These are phyloP conservation scores for Cinchona pubescens DNA, from an alignment of 257 asterid genomes.

Conservation along the genomic window DNA sequence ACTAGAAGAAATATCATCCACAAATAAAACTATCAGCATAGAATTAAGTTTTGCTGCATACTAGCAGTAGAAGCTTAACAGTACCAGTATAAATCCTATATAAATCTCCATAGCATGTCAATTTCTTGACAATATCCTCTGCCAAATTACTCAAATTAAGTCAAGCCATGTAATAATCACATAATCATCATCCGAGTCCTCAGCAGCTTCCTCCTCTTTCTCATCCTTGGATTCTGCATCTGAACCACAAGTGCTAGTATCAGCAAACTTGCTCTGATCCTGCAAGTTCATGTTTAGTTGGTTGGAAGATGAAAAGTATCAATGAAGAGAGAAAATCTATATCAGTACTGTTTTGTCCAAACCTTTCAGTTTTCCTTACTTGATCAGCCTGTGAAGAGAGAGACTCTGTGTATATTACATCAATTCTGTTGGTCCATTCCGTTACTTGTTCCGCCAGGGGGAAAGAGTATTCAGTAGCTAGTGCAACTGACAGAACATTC, in stretches of 20 bases:
- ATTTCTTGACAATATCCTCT: not conserved
- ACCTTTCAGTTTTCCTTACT: no score
- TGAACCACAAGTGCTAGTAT: slow-evolving; percentile 13
- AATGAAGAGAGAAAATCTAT: not conserved
- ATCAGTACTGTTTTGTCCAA: no score
- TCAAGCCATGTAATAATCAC: slow-evolving; percentile 27
- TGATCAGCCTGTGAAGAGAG: no score
- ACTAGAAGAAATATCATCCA: not conserved
- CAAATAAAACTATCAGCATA: not conserved
- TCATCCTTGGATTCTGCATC: slow-evolving; percentile 23
- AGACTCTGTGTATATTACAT: no score
- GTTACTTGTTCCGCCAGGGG: slow-evolving; percentile 32
- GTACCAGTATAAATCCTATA: not conserved
- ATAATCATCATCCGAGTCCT: slow-evolving; percentile 30
- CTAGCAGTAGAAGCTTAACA: not conserved
- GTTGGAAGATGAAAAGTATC: not conserved
- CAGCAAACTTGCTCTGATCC: slow-evolving; percentile 34
- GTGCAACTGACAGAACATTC: slow-evolving; percentile 31
- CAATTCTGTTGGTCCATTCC: slow-evolving; percentile 17
- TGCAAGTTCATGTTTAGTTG: slow-evolving; percentile 10
- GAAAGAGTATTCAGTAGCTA: slow-evolving; percentile 32
- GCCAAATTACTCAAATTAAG: not conserved
- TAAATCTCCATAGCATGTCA: not conserved
- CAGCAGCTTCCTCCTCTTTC: slow-evolving; percentile 32
- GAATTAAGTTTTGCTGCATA: not conserved